These are phyloP conservation scores for Przewalskia tangutica DNA, from an alignment of 257 asterid species.

Conservation along the genomic window DNA sequence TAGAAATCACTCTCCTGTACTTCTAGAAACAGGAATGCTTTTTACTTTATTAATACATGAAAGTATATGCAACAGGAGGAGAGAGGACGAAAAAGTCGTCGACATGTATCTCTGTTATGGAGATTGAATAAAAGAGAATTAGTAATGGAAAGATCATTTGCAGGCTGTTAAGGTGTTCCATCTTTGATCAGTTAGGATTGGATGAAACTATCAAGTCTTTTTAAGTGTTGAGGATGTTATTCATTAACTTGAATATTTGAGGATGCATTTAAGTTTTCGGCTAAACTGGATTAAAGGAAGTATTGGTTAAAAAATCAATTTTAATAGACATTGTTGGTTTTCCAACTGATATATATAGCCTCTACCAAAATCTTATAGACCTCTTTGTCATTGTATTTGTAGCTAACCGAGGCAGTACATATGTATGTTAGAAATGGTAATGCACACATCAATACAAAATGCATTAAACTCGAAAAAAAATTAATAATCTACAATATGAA, in stretches of 20 bases:
- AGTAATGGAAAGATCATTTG: neutral
- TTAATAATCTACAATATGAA: neutral
- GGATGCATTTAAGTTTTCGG: neutral
- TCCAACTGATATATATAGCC: neutral
- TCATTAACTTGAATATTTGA: neutral
- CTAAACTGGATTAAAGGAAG: neutral
- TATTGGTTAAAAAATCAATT: neutral
- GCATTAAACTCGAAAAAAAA: neutral
- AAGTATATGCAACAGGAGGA: no score
- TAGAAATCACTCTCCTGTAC: no score
- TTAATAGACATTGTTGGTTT: neutral
- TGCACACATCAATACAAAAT: neutral
- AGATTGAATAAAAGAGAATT: neutral
- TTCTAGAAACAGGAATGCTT: no score
- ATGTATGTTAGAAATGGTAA: neutral
- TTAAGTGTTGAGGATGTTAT: neutral
- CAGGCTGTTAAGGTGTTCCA: no score
- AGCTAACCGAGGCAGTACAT: neutral
- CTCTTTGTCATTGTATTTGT: neutral
- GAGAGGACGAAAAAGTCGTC: no score
- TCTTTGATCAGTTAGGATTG: neutral
- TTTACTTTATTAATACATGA: neutral
- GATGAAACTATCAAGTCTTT: no score
- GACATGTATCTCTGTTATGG: neutral
- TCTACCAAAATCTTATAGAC: neutral